phyloP scores from a whole-genome alignment of 1,284 basidiomycete species.

The Cutaneotrichosporon curvatum region DNA sequence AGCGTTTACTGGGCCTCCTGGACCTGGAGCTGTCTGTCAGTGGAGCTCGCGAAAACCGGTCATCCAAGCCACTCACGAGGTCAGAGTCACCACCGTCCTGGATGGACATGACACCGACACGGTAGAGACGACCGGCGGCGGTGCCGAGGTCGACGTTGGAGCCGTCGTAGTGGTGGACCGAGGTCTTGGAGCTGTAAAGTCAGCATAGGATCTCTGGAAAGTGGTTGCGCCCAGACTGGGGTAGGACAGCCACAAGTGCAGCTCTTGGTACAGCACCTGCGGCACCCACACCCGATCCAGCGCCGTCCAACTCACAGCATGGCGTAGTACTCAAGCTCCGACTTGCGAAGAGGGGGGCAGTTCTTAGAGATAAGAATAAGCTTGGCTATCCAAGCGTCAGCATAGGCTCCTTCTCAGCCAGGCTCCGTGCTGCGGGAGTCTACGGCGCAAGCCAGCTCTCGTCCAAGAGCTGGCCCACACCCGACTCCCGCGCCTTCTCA shows the following conservation, averaged over 20 bases:
- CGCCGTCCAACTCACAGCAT: constrained; percentile 62
- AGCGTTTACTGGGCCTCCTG: constrained; percentile 30
- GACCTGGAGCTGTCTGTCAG: constrained; percentile 30
- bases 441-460: too few relatives aligned
- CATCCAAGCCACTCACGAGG: constrained; percentile 52
- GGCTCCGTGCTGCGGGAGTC: constrained; percentile 27
- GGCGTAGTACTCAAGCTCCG: constrained; percentile 99
- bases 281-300: too few relatives aligned
- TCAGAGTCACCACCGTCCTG: constrained; percentile 96
- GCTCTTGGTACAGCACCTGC: too few relatives aligned
- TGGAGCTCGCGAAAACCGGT: background rate
- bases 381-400: constrained; percentile 69
- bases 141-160: constrained; percentile 98
- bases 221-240: too few relatives aligned
- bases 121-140: constrained; percentile 98
- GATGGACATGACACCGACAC: constrained; percentile 98
- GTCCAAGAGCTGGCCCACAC: too few relatives aligned
- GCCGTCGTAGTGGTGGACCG: constrained; percentile 93
- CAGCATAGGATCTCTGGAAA: too few relatives aligned
- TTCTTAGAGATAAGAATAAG: constrained; percentile 98
- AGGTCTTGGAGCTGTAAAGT: constrained; percentile 68
- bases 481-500: constrained; percentile 65
- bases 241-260: background rate
- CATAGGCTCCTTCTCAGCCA: constrained; percentile 89
- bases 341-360: constrained; percentile 97